Evolutionary conservation across 2,329 filamentous ascomycete genomes (phyloP), one percentile per base, ranked within the genome.

Genomic region (Alternaria consortialis): DNA sequence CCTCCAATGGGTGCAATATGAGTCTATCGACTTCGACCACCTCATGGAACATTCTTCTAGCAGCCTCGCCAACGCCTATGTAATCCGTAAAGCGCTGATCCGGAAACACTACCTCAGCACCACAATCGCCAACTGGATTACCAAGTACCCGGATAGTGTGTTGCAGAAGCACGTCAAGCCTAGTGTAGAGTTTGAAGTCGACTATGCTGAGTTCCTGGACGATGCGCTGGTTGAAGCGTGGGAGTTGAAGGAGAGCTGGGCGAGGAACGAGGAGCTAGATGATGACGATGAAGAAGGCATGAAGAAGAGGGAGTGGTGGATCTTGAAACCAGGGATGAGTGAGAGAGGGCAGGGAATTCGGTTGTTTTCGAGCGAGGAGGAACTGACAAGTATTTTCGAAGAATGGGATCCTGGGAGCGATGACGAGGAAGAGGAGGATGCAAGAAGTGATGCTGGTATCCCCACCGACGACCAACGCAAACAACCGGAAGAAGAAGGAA

Each of bases 301-400:
- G 5, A 58, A 62, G 12, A 68, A 79, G 31, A 85, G 86, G 60
- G 88, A 96, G 76, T 99, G 94, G 94, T 99, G 95, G 95, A 98
- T 99, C 67, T 79, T 99, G 61, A 99, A 99, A 80, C 94, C 95
- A 0, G 91, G 94, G 8, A 98, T 99, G 95, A 97, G 93, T 77
- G 95, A 99, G 76, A 87, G 94, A 25, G 95, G 94, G 0, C 94
- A 97, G 76, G 95, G 95, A 1, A 97, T 99, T 59, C 83, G 92
- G 39, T 82, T 99, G 0, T 99, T 99, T 78, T 91, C 88, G 70
- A 92, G 88, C 2, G 91, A 95, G 82, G 88, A 90, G 57, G 90
- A 97, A 74, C 82, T 99, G n/a, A 90, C 91, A 62, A 85, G 76
- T 13, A 95, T 99, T 55, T 99, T 98, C 74, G 93, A 97, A 68